Conservation (phyloP, 176 grass and related monocot species). For the Microstegium vimineum region DNA sequence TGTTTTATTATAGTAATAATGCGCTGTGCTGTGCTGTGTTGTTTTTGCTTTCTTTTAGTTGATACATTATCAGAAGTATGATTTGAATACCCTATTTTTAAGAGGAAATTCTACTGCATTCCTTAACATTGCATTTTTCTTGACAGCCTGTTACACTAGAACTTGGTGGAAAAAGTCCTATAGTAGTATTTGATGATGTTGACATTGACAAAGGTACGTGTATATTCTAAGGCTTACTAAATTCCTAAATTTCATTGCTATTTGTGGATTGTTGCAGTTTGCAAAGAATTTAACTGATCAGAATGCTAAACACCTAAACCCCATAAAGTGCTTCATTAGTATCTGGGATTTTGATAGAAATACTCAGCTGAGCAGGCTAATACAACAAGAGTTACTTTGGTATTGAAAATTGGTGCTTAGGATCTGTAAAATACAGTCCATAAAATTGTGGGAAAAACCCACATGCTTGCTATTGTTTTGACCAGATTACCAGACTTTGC, state of each 20-base stretch:
- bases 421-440: background rate
- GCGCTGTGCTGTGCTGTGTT: background rate
- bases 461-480: background rate
- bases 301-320: background rate
- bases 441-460: background rate
- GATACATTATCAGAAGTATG: background rate
- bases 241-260: background rate
- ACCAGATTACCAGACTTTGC: background rate
- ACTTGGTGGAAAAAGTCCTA: constrained; percentile 98
- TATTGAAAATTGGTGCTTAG: background rate
- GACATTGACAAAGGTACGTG: constrained; percentile 88
- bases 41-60: background rate
- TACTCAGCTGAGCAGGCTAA: background rate
- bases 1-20: background rate
- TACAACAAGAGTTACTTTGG: background rate
- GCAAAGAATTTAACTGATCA: background rate
- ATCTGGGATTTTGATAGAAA: background rate
- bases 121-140: constrained; percentile 26
- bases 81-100: background rate
- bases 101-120: background rate
- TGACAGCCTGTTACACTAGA: constrained; percentile 91
- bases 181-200: constrained; percentile 97
- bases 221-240: background rate
- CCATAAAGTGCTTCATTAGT: background rate
- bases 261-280: background rate